These are phyloP conservation scores for Calonectria montana DNA, from an alignment of 2,329 filamentous ascomycete genomes.

Conservation along the genomic window DNA sequence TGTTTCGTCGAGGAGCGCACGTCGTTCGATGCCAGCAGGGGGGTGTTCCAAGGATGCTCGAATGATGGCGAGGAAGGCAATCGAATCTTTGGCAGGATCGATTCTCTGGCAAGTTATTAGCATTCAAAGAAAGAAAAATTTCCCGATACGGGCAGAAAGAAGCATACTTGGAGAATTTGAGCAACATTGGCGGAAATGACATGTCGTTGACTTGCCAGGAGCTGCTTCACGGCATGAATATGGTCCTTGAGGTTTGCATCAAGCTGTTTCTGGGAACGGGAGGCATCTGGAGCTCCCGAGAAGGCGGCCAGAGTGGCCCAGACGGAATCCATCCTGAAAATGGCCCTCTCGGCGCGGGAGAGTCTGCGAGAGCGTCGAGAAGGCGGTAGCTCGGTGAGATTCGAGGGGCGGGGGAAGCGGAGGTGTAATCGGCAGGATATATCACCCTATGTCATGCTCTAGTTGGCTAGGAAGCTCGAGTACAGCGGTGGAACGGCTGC, in stretches of 20 bases:
- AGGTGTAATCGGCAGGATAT: constrained; percentile 14
- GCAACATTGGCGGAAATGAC: constrained; percentile 49
- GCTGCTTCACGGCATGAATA: constrained; percentile 49
- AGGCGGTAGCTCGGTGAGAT: not conserved
- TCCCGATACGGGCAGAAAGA: not conserved
- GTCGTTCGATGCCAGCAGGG: constrained; percentile 46
- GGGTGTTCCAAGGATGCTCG: constrained; percentile 49
- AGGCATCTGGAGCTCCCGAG: constrained; percentile 45
- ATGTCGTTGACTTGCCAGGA: constrained; percentile 49
- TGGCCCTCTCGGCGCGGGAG: constrained; percentile 15
- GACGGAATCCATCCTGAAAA: constrained; percentile 46
- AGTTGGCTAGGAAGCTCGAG: not conserved
- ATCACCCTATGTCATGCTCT: constrained; percentile 13
- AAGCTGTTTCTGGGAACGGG: constrained; percentile 49
- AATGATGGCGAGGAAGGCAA: constrained; percentile 63
- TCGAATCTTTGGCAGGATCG: constrained; percentile 60
- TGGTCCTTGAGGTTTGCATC: constrained; percentile 55
- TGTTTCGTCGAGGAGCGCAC: constrained; percentile 53
- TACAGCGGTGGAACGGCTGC: not conserved
- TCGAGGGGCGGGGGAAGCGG: constrained; percentile 26
- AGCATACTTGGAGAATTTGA: constrained; percentile 55
- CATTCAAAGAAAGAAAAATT: not conserved
- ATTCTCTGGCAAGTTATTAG: constrained; percentile 52
- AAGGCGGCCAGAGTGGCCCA: constrained; percentile 54
- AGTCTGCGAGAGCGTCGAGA: constrained; percentile 2